Evolutionary conservation across 2,329 filamentous ascomycete genomes (phyloP), one percentile per base, ranked within the genome.

Genomic region (Trichoderma sp.): DNA sequence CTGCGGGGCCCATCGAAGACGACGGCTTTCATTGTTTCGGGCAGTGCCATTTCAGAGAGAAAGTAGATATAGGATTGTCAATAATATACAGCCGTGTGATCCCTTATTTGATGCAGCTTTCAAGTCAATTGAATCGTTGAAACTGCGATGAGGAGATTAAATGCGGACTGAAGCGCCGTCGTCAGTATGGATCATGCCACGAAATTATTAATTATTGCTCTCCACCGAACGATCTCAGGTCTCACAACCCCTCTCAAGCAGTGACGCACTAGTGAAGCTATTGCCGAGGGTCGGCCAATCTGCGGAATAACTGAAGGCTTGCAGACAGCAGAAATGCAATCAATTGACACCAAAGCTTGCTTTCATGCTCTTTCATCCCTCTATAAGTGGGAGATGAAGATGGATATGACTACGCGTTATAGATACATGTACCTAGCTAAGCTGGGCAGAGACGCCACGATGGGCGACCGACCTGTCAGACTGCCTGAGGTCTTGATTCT

Each of bases 1-100:
- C 92, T 89, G 75, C 87, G 85, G 4, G 92, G 91, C 2, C 91
- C 93, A 71, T 95, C 90, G 82, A 97, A 96, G 67, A 97, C 87
- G 35, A 97, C 92, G 35, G 93, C 93, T 79, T 92, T 92, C 94
- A 97, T 97, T 0, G 87, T 92, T 43, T 76, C 75, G 33, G 79
- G 76, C 7, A 77, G 69, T 63, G 78, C 75, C 78, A 83, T 78
- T 49, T n/a, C 70, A 37, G 14, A 4, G 55, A 16, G 14, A 27
- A 0, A 0, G n/a, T 37, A n/a, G n/a, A n/a, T n/a, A 47, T 11
- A 16, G 11, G 33, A 8, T 13, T 33, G 19, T 27, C 3, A 2
- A 53, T 7, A 40, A 4, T n/a, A 14, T 16, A 13, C 11, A 33
- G 16, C 16, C 14, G 6, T 16, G 8, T 11, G 5, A 5, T 24